A percentile compares a stretch with the other conserved stretches of the same genome.
Conservation (phyloP, 2,329 filamentous ascomycete species). For the Xylariaceae sp. region DNA sequence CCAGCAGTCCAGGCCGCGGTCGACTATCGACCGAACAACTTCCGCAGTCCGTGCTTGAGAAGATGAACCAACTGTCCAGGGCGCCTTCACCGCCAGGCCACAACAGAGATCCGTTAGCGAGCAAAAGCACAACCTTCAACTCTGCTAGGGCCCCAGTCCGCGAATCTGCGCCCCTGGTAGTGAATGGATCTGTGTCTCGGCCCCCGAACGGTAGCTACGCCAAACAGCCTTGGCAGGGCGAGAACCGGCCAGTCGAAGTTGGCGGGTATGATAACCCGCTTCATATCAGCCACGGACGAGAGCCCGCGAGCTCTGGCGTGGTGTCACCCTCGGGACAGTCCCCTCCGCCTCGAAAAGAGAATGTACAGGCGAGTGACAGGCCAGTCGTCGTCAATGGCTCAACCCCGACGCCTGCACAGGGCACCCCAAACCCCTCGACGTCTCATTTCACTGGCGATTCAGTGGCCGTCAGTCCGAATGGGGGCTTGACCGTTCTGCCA, state of each 20-base stretch:
- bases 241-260: conserved; percentile 22
- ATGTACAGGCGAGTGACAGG: conserved; percentile 27
- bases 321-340: conserved; percentile 15
- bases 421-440: conserved; percentile 8
- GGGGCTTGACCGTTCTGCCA: conserved; percentile 9
- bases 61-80: conserved; percentile 45
- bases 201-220: conserved; percentile 18
- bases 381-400: conserved; percentile 41
- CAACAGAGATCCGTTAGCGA: conserved; percentile 35
- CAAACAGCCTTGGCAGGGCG: conserved; percentile 20
- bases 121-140: conserved; percentile 32
- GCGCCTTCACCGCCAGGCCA: conserved; percentile 51
- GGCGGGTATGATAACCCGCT: conserved; percentile 29
- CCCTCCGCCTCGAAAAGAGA: conserved; percentile 14
- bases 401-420: conserved; percentile 6
- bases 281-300: conserved; percentile 27
- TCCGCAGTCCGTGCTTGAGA: conserved; percentile 45
- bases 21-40: conserved; percentile 47
- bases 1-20: conserved; percentile 32
- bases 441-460: conserved; percentile 22
- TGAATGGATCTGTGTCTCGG: conserved; percentile 33
- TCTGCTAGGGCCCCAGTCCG: conserved; percentile 30
- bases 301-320: conserved; percentile 13
- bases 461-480: conserved; percentile 18
- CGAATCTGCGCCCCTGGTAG: conserved; percentile 31